phyloP scores from a whole-genome alignment of 2,329 filamentous ascomycete genomes.

The Beauveria bassiana region DNA sequence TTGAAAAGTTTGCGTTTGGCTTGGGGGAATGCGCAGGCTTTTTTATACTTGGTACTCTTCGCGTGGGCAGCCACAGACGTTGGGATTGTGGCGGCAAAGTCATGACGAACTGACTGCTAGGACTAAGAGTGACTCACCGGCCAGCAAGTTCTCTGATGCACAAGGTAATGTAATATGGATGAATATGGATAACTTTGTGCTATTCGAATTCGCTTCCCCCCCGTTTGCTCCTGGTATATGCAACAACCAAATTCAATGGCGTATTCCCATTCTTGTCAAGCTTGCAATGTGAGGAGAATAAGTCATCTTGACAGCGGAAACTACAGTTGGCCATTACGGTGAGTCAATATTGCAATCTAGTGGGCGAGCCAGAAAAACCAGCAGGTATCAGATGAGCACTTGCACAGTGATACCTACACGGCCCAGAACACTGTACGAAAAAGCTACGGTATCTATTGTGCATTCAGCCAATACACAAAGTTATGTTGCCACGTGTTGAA shows the following conservation, averaged over 20 bases:
- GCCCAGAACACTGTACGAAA: too few species aligned
- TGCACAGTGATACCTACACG: too few species aligned
- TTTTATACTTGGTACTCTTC: neutral
- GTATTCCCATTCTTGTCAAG: too few species aligned
- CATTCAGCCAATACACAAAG: too few species aligned
- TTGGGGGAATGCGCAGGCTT: neutral
- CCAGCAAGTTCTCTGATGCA: neutral
- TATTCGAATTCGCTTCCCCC: neutral
- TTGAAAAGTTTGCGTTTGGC: neutral
- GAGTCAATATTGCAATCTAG: too few species aligned
- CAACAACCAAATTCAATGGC: neutral
- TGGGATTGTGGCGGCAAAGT: slow-evolving; percentile 1
- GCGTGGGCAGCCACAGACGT: neutral
- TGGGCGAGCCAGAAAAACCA: too few species aligned
- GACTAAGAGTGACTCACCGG: neutral
- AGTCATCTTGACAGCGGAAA: too few species aligned
- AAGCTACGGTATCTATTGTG: too few species aligned
- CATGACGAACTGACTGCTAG: neutral
- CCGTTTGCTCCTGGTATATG: neutral
- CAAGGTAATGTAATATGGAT: slow-evolving; percentile 3
- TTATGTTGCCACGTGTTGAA: too few species aligned
- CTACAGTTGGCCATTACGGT: too few species aligned
- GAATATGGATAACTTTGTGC: neutral
- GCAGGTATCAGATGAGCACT: too few species aligned
- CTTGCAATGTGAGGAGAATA: too few species aligned